These are phyloP conservation scores for Phytophthora syringae DNA, from an alignment of 352 stramenopile genomes.

Conservation along the genomic window DNA sequence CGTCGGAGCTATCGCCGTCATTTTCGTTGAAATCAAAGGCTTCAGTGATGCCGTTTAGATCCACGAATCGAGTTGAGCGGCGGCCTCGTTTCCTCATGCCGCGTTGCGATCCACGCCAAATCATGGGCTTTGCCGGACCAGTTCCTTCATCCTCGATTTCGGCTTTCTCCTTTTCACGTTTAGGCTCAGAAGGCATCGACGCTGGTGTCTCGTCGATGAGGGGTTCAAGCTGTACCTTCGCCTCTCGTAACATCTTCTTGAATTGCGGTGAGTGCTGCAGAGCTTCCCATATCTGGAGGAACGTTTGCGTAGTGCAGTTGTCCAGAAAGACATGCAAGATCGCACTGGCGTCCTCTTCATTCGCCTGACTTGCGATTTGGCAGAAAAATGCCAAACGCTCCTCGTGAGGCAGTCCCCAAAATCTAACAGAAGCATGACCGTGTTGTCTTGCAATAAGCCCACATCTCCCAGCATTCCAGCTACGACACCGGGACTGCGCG, in stretches of 20 bases:
- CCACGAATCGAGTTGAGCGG: constrained; percentile 44
- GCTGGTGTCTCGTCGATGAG: neutral
- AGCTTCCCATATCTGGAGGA: constrained; percentile 57
- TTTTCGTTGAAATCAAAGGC: constrained; percentile 52
- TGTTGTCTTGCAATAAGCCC: constrained; percentile 63
- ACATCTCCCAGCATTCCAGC: constrained; percentile 41
- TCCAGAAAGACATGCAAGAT: constrained; percentile 59
- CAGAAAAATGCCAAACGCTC: constrained; percentile 74
- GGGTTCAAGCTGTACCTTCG: constrained; percentile 25
- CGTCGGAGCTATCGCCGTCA: constrained; percentile 23
- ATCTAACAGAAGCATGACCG: constrained; percentile 63
- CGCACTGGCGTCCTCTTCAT: constrained; percentile 50
- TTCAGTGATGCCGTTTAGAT: constrained; percentile 58
- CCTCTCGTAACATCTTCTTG: constrained; percentile 37
- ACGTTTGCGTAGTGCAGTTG: constrained; percentile 49
- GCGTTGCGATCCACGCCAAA: constrained; percentile 20
- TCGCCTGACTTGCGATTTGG: constrained; percentile 69
- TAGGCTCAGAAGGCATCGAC: neutral
- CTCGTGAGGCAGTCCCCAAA: constrained; percentile 67
- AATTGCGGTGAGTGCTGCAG: constrained; percentile 59
- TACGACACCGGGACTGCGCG: constrained; percentile 24
- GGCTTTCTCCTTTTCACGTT: constrained; percentile 13
- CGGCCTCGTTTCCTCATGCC: constrained; percentile 13
- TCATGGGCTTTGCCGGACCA: constrained; percentile 4
- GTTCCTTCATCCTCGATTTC: neutral